Conservation (phyloP, 2,329 filamentous ascomycete genomes). For the Podosphaera aphanis region DNA sequence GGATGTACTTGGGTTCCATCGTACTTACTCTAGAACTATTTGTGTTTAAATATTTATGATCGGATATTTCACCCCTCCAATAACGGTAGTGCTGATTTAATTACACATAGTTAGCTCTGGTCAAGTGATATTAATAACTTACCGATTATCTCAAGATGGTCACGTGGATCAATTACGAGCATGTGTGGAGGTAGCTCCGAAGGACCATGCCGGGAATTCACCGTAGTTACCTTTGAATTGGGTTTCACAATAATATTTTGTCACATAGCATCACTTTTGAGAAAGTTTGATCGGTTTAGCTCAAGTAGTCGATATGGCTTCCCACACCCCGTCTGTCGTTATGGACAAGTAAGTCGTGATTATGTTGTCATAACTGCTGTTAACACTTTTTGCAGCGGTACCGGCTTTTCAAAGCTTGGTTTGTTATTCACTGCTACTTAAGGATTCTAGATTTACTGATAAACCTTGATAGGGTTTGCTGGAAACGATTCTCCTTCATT, state of each 20-base stretch:
- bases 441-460: slow-evolving; percentile 4
- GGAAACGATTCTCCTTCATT: slow-evolving; percentile 98
- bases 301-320: slow-evolving; percentile 44
- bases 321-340: slow-evolving; percentile 99
- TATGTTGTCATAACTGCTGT: neutral
- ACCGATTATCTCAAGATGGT: no score
- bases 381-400: slow-evolving; percentile 44
- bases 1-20: no score
- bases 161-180: no score
- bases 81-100: no score
- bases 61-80: no score
- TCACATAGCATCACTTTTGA: slow-evolving; percentile 12
- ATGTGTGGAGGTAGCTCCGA: no score
- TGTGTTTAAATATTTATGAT: no score
- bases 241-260: slow-evolving; percentile 1
- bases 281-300: slow-evolving; percentile 10
- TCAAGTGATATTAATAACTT: no score
- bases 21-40: no score
- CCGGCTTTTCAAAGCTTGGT: slow-evolving; percentile 98
- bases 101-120: no score
- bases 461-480: slow-evolving; percentile 53
- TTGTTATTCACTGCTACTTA: slow-evolving; percentile 16
- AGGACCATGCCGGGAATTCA: no score
- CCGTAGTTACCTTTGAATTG: no score
- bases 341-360: slow-evolving; percentile 89